These are phyloP conservation scores for Ganoderma lucidum DNA, from an alignment of 1,284 basidiomycete genomes.

Conservation along the genomic window DNA sequence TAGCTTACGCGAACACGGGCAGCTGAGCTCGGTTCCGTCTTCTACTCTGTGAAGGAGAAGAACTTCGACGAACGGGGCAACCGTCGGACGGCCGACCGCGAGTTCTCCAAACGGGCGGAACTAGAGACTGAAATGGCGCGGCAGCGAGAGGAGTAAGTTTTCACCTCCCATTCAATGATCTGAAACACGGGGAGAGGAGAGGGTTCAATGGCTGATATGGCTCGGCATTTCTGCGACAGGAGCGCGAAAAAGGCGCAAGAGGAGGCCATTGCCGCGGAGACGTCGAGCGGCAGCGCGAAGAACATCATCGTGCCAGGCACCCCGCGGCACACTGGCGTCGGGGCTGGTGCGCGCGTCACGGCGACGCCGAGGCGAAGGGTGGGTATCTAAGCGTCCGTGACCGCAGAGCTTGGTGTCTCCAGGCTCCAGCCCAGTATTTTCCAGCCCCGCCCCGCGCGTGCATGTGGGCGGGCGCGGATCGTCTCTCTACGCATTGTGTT, in stretches of 20 bases:
- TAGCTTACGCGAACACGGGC: conserved; percentile 22
- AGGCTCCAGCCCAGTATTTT: background rate
- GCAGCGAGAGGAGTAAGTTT: conserved; percentile 86
- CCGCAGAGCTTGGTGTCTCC: background rate
- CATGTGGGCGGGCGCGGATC: background rate
- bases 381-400: conserved; percentile 36
- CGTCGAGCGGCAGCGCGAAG: conserved; percentile 64
- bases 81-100: conserved; percentile 78
- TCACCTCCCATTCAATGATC: background rate
- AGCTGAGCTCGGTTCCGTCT: conserved; percentile 94
- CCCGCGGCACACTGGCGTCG: conserved; percentile 77
- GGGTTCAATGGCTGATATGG: conserved; percentile 15
- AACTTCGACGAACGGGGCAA: conserved; percentile 89
- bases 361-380: conserved; percentile 70
- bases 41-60: conserved; percentile 95
- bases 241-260: conserved; percentile 71
- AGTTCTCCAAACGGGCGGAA: conserved; percentile 91
- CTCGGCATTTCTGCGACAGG: conserved; percentile 47
- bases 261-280: conserved; percentile 67
- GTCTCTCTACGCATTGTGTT: background rate
- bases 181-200: background rate
- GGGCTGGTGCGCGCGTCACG: conserved; percentile 65
- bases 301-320: conserved; percentile 81
- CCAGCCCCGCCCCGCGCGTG: background rate
- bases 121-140: conserved; percentile 90